phyloP scores from a whole-genome alignment of 768 basidiomycete genomes.

The Xerocomus potaroensis region DNA sequence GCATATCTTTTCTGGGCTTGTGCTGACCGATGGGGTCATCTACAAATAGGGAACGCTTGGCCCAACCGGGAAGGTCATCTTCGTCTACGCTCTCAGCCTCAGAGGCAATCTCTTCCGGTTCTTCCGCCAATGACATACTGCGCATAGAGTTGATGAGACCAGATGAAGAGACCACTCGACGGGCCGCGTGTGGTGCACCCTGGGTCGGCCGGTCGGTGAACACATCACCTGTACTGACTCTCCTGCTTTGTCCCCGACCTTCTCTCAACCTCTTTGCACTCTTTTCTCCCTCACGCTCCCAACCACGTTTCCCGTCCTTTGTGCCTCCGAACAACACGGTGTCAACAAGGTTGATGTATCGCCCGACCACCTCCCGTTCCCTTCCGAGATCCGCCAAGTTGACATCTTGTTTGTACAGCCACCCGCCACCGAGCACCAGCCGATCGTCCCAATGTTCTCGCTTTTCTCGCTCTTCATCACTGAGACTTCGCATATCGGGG shows the following conservation, averaged over 20 bases:
- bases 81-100: slow-evolving; percentile 51
- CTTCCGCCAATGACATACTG: slow-evolving; percentile 45
- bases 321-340: slow-evolving; percentile 68
- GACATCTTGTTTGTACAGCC: slow-evolving; percentile 74
- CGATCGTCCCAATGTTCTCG: slow-evolving; percentile 78
- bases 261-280: slow-evolving; percentile 41
- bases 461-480: slow-evolving; percentile 50
- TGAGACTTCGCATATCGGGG: slow-evolving; percentile 38
- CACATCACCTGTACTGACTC: slow-evolving; percentile 29
- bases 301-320: slow-evolving; percentile 44
- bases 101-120: slow-evolving; percentile 55
- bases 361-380: slow-evolving; percentile 53
- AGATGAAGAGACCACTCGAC: slow-evolving; percentile 53
- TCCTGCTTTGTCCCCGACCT: slow-evolving; percentile 34
- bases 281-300: slow-evolving; percentile 45
- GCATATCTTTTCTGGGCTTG: slow-evolving; percentile 1
- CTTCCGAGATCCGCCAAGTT: slow-evolving; percentile 46
- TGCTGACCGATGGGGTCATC: slow-evolving; percentile 57
- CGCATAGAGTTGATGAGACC: slow-evolving; percentile 54
- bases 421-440: slow-evolving; percentile 75
- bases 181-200: slow-evolving; percentile 24
- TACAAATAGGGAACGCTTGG: slow-evolving; percentile 51
- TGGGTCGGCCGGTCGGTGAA: slow-evolving; percentile 21
- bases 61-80: slow-evolving; percentile 76
- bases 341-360: slow-evolving; percentile 77